Evolutionary conservation across 192 early-diverging fungal genomes (phyloP).

Genomic region (Umbelopsis vinacea): DNA sequence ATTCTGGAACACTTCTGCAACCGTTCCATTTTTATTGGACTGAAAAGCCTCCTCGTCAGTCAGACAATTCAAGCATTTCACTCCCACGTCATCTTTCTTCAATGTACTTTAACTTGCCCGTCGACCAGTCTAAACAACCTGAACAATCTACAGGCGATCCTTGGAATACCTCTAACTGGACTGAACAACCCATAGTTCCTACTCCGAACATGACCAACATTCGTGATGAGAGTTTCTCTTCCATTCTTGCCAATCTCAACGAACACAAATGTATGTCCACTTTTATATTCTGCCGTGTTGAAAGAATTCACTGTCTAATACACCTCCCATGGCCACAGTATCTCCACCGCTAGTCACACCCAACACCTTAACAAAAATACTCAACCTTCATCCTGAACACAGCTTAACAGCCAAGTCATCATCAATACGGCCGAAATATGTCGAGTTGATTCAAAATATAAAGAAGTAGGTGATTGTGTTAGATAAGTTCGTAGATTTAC

Average conservation of each 20-base stretch:
- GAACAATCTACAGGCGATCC: background rate
- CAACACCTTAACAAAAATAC: background rate
- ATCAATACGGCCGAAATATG: background rate
- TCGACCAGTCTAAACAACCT: background rate
- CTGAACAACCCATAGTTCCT: background rate
- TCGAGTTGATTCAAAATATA: constrained; percentile 7
- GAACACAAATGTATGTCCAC: background rate
- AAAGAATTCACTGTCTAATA: background rate
- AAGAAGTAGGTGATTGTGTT: background rate
- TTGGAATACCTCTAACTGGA: background rate
- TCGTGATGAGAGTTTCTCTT: background rate
- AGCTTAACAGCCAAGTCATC: background rate
- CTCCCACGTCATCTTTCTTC: no score
- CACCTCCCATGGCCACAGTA: background rate
- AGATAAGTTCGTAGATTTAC: background rate
- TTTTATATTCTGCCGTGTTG: background rate
- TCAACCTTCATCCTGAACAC: background rate
- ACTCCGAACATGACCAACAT: constrained; percentile 21
- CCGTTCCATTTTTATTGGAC: background rate
- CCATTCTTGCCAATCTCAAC: background rate
- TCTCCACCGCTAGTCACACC: constrained; percentile 9
- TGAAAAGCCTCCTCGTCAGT: no score
- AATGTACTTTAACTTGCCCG: constrained; percentile 12
- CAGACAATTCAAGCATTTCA: background rate
- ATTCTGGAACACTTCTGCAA: no score